phyloP scores from a whole-genome alignment of 805 yeast species.

The Yamadazyma insecticola region DNA sequence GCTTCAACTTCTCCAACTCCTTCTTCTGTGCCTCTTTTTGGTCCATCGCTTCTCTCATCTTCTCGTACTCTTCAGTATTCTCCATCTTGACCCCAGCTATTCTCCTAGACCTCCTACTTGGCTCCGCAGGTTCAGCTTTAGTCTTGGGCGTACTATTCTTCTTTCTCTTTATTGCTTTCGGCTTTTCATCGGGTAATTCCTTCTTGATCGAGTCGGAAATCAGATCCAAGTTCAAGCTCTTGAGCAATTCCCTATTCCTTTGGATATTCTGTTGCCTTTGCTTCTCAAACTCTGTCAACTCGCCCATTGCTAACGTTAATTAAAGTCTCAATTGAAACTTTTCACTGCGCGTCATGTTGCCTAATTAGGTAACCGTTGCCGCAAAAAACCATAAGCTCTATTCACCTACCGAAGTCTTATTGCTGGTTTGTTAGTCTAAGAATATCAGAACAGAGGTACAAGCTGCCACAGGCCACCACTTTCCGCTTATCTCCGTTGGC shows the following conservation, averaged over 20 bases:
- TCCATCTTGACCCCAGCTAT: slow-evolving; percentile 68
- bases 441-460: slow-evolving; percentile 39
- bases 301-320: slow-evolving; percentile 11
- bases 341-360: neutral
- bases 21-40: slow-evolving; percentile 29
- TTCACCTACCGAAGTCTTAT: too few relatives aligned
- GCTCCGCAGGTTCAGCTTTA: slow-evolving; percentile 30
- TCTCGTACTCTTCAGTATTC: slow-evolving; percentile 37
- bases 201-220: slow-evolving; percentile 49
- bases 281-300: slow-evolving; percentile 61
- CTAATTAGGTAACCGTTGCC: slow-evolving; percentile 3
- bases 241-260: slow-evolving; percentile 72
- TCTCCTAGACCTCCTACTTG: slow-evolving; percentile 74
- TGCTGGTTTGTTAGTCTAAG: slow-evolving; percentile 15
- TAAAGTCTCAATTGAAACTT: neutral
- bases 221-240: slow-evolving; percentile 63
- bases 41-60: slow-evolving; percentile 31
- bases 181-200: slow-evolving; percentile 30
- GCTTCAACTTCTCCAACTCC: slow-evolving; percentile 47
- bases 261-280: slow-evolving; percentile 75
- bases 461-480: slow-evolving; percentile 39
- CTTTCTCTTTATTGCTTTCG: slow-evolving; percentile 19
- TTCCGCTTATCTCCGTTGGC: slow-evolving; percentile 19
- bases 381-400: too few relatives aligned
- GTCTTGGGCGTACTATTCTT: slow-evolving; percentile 18